Percentiles rank a stretch among this genome's conserved stretches.
phyloP scores from a whole-genome alignment of 75 land plant species.

The Pinus tabuliformis region DNA sequence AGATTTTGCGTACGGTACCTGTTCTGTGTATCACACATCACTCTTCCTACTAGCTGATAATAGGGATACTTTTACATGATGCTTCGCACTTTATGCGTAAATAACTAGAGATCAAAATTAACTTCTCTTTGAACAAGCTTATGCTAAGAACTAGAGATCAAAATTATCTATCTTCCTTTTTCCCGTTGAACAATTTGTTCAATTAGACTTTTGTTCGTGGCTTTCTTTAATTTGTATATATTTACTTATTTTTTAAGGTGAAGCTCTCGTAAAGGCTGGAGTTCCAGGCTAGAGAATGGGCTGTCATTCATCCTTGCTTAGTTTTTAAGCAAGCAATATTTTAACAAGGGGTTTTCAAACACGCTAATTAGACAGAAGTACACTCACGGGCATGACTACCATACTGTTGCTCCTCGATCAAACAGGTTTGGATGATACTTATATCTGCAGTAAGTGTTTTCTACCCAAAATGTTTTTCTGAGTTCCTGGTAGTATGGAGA shows the following conservation, averaged over 20 bases:
- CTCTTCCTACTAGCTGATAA: no score
- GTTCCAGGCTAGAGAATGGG: not conserved
- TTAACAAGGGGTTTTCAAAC: not conserved
- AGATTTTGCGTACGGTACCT: no score
- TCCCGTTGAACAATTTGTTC: not conserved
- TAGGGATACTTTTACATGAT: no score
- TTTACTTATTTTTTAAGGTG: not conserved
- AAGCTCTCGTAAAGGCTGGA: not conserved
- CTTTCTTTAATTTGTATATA: not conserved
- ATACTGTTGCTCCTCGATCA: not conserved
- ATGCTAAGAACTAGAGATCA: not conserved
- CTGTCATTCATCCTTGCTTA: not conserved
- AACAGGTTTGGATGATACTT: slow-evolving; percentile 4
- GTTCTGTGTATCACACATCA: no score
- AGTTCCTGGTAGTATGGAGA: not conserved
- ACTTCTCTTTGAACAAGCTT: no score
- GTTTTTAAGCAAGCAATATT: not conserved
- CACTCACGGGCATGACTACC: not conserved
- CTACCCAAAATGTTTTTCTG: not conserved
- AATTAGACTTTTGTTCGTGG: no score
- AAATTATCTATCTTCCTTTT: not conserved
- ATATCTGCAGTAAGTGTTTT: not conserved
- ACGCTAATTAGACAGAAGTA: not conserved
- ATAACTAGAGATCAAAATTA: not conserved
- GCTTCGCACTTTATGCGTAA: no score